Percentiles rank a stretch among this genome's conserved stretches.
Conservation (phyloP, 2,329 filamentous ascomycete genomes). For the Bretziella fagacearum region DNA sequence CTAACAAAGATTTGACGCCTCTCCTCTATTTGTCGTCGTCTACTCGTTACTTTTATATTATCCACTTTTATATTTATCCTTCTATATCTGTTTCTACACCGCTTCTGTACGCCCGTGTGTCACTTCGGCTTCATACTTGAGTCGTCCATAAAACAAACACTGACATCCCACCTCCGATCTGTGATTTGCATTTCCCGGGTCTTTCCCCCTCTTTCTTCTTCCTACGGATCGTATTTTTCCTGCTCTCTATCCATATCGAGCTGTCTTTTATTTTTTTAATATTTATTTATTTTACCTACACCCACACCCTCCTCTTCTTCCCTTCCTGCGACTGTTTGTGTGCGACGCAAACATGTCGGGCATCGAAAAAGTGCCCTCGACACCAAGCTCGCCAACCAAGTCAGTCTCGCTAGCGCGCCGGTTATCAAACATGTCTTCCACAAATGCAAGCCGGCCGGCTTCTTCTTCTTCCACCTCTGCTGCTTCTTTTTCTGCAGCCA, state of each 20-base stretch:
- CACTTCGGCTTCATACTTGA: constrained; percentile 4
- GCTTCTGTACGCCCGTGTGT: constrained; percentile 1
- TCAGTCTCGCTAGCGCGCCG: constrained; percentile 4
- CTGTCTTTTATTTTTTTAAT: not conserved
- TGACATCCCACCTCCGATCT: not conserved
- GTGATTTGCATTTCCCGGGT: not conserved
- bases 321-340: constrained; percentile 1
- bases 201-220: not conserved
- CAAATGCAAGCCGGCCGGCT: constrained; percentile 9
- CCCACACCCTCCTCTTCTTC: not conserved
- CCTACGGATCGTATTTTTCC: not conserved
- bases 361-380: constrained; percentile 6
- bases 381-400: constrained; percentile 7
- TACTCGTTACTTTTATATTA: not conserved
- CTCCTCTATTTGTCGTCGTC: not conserved
- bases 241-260: not conserved
- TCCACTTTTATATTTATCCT: not conserved
- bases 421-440: constrained; percentile 10
- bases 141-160: not conserved
- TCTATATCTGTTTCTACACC: constrained; percentile 4
- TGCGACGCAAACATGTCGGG: constrained; percentile 12
- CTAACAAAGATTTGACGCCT: not conserved
- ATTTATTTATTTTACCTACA: too few species aligned
- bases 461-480: constrained; percentile 11
- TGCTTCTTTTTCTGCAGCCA: not conserved